Base-by-base conservation (phyloP, 306 rosid genomes). In the Trichosanthes cucumerina region DNA sequence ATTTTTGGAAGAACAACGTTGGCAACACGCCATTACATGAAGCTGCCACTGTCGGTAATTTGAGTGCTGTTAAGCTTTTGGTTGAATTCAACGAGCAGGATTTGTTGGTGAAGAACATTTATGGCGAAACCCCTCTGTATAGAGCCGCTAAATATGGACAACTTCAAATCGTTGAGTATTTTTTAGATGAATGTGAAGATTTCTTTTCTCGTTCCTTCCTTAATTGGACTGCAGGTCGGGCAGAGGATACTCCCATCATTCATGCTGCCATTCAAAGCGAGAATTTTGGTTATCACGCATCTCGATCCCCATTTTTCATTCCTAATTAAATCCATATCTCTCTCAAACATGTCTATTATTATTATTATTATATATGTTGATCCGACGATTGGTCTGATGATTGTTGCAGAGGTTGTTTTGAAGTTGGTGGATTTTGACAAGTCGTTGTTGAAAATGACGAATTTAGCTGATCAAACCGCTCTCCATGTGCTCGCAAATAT, bases 221-320 rank as follows among this genome's bases (percentile, higher is more conserved):
- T 0, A 24, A 70, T 44, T 70, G 82, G 9, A 44, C 23, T 4
- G 36, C 43, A 1, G 6, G 33, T 1, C 1, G 46, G 15, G 70
- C 6, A 0, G 21, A 59, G 5, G 80, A 21, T 4, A 5, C 2
- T 7, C 50, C 80, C 26, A 81, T 84, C 58, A 71, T 84, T 81
- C 87, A 84, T 14, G 49, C 70, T 0, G 84, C 87, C 28, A 65
- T 81, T 18, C 78, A 75, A 6, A 75, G 82, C 68, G n/a, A 14
- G 41, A 15, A 74, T 47, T 84, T 81, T 36, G 87, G 87, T 75
- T n/a, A n/a, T n/a, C n/a, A n/a, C n/a, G n/a, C n/a, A n/a, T n/a
- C n/a, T n/a, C n/a, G n/a, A n/a, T n/a, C n/a, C n/a, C n/a, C n/a
- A n/a, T n/a, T n/a, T n/a, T n/a, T n/a, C n/a, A n/a, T n/a, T n/a